A percentile compares a stretch with the other conserved stretches of the same genome.
Evolutionary conservation across 768 basidiomycete genomes (phyloP).

Genomic region (Collybiopsis confluens): DNA sequence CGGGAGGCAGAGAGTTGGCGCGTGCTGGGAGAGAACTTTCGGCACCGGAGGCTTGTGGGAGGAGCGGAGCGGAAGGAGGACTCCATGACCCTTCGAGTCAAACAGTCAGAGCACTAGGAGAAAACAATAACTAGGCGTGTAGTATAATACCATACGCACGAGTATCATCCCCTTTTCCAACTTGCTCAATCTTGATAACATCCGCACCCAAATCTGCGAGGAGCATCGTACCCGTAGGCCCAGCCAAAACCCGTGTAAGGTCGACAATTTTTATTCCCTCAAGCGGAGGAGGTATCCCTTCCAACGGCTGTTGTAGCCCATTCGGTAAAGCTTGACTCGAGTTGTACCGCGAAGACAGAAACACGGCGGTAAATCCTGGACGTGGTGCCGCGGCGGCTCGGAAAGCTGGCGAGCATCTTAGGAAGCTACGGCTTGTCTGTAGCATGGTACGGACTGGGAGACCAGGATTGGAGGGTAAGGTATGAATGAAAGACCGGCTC

Average conservation of each 20-base stretch:
- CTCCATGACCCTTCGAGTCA: constrained; percentile 52
- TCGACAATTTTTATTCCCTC: constrained; percentile 82
- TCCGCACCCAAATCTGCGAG: constrained; percentile 92
- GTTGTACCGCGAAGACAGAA: too few species aligned
- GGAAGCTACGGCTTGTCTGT: background rate
- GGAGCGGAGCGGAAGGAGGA: constrained; percentile 54
- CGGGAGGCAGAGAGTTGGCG: constrained; percentile 69
- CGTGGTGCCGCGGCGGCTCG: background rate
- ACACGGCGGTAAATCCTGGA: too few species aligned
- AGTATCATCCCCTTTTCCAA: constrained; percentile 83
- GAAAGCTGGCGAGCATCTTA: background rate
- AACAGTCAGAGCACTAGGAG: constrained; percentile 3
- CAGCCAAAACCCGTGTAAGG: constrained; percentile 85
- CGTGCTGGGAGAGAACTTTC: constrained; percentile 43
- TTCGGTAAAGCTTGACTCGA: background rate
- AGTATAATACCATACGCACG: constrained; percentile 42
- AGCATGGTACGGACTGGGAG: background rate
- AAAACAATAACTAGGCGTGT: constrained; percentile 4
- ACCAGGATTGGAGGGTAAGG: too few species aligned
- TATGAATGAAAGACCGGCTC: too few species aligned
- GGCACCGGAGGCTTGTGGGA: constrained; percentile 17
- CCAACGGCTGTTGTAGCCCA: background rate
- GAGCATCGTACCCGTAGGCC: constrained; percentile 89
- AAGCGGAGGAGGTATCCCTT: constrained; percentile 73
- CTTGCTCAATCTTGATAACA: constrained; percentile 88